Evolutionary conservation across 345 rosid genomes (phyloP).

Genomic region (Bruguiera gymnorhiza): DNA sequence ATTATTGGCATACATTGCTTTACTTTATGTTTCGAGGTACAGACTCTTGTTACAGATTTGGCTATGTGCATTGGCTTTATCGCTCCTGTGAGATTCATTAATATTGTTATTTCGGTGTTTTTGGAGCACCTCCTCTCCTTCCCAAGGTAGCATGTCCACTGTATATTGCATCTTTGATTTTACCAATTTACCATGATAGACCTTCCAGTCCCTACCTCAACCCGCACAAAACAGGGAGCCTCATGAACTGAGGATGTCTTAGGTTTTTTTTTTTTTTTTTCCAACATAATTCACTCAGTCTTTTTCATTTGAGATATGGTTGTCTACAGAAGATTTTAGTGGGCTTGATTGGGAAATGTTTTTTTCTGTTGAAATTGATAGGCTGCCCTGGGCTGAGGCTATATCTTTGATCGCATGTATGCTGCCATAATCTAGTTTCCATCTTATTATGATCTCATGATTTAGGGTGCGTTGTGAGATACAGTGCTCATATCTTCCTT

Average conservation of each 20-base stretch:
- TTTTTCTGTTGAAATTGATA: not conserved
- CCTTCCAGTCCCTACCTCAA: no score
- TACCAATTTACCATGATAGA: no score
- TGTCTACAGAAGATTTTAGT: not conserved
- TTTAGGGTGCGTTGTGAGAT: not conserved
- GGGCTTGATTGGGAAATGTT: not conserved
- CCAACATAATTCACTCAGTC: not conserved
- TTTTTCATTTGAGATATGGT: not conserved
- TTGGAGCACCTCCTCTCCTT: not conserved
- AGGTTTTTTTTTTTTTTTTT: no score
- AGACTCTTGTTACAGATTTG: not conserved
- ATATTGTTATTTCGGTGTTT: not conserved
- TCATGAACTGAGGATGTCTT: no score
- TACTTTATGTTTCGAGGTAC: not conserved
- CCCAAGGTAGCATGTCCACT: no score
- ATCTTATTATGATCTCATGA: no score
- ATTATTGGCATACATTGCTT: not conserved
- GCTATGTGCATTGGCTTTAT: not conserved
- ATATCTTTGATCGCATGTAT: not conserved
- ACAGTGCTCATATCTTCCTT: not conserved
- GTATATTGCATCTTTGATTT: no score
- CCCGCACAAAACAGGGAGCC: no score
- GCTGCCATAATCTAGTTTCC: not conserved
- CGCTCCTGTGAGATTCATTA: not conserved
- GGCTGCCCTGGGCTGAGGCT: not conserved